Percentiles rank a stretch among this genome's conserved stretches.
Evolutionary conservation across 306 rosid species (phyloP).

Genomic region (Dalbergia cultrata): DNA sequence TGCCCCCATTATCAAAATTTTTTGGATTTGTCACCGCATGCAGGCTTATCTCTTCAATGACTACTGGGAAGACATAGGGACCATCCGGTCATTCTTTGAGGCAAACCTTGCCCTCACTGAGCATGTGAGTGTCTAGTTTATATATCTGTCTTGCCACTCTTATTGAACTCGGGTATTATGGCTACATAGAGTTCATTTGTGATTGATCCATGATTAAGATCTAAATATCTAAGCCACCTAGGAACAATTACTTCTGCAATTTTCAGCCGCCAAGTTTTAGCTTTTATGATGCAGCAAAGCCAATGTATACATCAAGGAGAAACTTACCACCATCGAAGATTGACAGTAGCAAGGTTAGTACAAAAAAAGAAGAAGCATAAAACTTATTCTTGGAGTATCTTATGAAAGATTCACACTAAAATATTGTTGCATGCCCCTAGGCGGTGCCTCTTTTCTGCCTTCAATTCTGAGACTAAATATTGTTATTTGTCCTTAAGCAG

Average conservation of each 20-base stretch:
- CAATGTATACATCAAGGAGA: constrained; percentile 94
- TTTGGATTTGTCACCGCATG: not conserved
- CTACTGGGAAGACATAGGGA: constrained; percentile 98
- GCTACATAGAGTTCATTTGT: too few species aligned
- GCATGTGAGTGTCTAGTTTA: constrained; percentile 58
- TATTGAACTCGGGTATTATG: not conserved
- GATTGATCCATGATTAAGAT: not conserved
- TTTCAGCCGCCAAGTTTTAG: constrained; percentile 88
- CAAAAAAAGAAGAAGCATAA: not conserved
- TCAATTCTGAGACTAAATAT: not conserved
- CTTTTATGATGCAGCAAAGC: constrained; percentile 85
- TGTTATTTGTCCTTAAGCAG: constrained; percentile 56
- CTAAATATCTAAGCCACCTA: constrained; percentile 32
- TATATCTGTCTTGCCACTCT: constrained; percentile 15
- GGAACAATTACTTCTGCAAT: constrained; percentile 2
- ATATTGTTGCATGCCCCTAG: too few species aligned
- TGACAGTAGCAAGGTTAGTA: constrained; percentile 84
- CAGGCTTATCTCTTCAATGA: constrained; percentile 89
- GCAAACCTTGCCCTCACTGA: constrained; percentile 86
- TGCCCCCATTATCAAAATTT: too few species aligned
- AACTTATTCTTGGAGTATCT: constrained; percentile 2
- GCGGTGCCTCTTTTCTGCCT: too few species aligned
- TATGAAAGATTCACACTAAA: not conserved
- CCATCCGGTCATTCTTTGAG: constrained; percentile 81
- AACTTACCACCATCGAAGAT: constrained; percentile 94